Evolutionary conservation across 2,329 filamentous ascomycete genomes (phyloP).

Genomic region (Berkeleyomyces rouxiae): DNA sequence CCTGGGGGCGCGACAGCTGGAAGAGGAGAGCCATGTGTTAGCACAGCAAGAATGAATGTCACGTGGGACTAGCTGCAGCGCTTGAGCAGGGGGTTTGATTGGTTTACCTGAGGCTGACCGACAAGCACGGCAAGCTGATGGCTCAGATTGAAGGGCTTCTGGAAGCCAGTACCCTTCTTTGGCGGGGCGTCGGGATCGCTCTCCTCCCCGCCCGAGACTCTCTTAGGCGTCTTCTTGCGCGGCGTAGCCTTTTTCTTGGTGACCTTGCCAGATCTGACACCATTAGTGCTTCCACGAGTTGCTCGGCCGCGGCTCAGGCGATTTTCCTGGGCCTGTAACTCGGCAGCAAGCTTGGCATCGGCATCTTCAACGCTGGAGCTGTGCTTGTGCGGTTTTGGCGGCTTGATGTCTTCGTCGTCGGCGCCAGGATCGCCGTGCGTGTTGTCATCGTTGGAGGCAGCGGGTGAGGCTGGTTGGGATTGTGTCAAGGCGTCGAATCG

Average conservation of each 20-base stretch:
- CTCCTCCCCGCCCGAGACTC: slow-evolving; percentile 35
- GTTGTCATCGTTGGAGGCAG: slow-evolving; percentile 22
- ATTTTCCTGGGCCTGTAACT: slow-evolving; percentile 87
- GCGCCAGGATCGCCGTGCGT: slow-evolving; percentile 17
- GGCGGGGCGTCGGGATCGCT: slow-evolving; percentile 43
- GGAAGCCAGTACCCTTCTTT: slow-evolving; percentile 83
- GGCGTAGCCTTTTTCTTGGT: slow-evolving; percentile 47
- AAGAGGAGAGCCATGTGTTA: neutral
- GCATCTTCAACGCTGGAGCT: slow-evolving; percentile 39
- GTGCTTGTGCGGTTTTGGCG: slow-evolving; percentile 22
- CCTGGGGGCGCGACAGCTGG: slow-evolving; percentile 80
- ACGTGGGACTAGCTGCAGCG: neutral
- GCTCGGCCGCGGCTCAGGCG: slow-evolving; percentile 46
- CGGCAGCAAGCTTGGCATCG: slow-evolving; percentile 74
- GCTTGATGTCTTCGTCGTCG: slow-evolving; percentile 1
- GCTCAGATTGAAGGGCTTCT: slow-evolving; percentile 68
- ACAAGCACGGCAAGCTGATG: slow-evolving; percentile 51
- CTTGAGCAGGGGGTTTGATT: slow-evolving; percentile 18
- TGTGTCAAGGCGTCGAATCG: slow-evolving; percentile 56
- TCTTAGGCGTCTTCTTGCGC: slow-evolving; percentile 62
- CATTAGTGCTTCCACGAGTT: slow-evolving; percentile 58
- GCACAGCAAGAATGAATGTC: neutral
- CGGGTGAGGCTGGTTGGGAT: slow-evolving; percentile 22
- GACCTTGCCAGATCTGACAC: slow-evolving; percentile 43
- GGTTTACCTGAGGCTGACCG: slow-evolving; percentile 45